phyloP scores from a whole-genome alignment of 2,329 filamentous ascomycete genomes.

The Madurella fahalii region DNA sequence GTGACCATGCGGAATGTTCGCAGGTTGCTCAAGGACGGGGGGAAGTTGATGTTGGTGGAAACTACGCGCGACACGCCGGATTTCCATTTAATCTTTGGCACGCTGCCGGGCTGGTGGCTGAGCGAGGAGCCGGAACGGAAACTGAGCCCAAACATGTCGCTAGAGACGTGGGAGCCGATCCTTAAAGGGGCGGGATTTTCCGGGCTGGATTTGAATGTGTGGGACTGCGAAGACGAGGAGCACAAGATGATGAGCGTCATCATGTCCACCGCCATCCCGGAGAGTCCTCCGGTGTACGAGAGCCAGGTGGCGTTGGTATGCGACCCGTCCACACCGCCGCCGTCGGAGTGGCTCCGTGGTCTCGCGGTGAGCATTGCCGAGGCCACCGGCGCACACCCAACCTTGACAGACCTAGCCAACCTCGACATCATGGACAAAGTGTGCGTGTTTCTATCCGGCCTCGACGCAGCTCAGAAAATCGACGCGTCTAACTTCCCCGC shows the following conservation, averaged over 20 bases:
- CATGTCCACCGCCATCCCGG: neutral
- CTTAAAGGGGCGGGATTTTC: slow-evolving; percentile 21
- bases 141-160: slow-evolving; percentile 27
- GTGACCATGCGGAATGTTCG: slow-evolving; percentile 30
- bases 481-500: neutral
- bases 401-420: no score
- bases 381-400: no score
- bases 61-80: slow-evolving; percentile 4
- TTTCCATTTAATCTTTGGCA: slow-evolving; percentile 18
- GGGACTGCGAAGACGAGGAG: slow-evolving; percentile 9
- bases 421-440: neutral
- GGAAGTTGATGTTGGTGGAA: slow-evolving; percentile 31
- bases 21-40: slow-evolving; percentile 35
- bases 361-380: no score
- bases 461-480: neutral
- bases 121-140: slow-evolving; percentile 28
- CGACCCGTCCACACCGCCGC: no score
- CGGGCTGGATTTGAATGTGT: slow-evolving; percentile 11
- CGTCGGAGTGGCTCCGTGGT: no score
- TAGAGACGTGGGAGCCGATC: slow-evolving; percentile 27
- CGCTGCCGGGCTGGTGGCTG: slow-evolving; percentile 33
- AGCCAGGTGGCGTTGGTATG: no score
- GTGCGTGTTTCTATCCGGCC: neutral
- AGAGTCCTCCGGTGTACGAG: neutral
- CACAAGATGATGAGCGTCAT: neutral